Conservation (phyloP, 148 eudicot species). For the Camellia japonica region DNA sequence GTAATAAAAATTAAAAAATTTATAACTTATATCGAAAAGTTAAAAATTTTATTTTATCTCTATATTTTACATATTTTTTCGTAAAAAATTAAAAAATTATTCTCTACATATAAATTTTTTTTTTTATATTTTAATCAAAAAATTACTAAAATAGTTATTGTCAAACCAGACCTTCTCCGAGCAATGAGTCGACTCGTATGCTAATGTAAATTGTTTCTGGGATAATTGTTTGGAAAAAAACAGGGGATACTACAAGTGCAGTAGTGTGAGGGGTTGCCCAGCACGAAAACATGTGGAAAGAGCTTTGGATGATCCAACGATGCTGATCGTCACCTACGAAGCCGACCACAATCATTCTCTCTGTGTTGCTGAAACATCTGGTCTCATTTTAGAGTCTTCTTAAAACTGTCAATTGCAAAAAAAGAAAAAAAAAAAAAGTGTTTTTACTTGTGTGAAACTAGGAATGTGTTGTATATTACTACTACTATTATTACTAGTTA, state of each 20-base stretch:
- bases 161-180: not conserved
- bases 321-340: constrained; percentile 90
- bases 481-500: no score
- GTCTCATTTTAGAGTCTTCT: constrained; percentile 80
- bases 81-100: no score
- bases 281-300: constrained; percentile 95
- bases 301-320: constrained; percentile 76
- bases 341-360: constrained; percentile 84
- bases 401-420: not conserved
- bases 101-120: no score
- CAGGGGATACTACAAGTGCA: constrained; percentile 97
- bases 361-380: constrained; percentile 44
- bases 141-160: no score
- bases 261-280: constrained; percentile 89
- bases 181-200: not conserved
- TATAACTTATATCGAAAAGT: no score
- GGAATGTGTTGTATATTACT: no score
- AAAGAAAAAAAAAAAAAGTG: no score
- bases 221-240: not conserved
- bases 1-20: no score
- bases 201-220: not conserved
- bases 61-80: no score
- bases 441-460: no score
- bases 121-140: no score
- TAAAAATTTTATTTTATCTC: no score